Evolutionary conservation across 2,329 filamentous ascomycete genomes (phyloP).

Genomic region (Rhynchosporium agropyri): DNA sequence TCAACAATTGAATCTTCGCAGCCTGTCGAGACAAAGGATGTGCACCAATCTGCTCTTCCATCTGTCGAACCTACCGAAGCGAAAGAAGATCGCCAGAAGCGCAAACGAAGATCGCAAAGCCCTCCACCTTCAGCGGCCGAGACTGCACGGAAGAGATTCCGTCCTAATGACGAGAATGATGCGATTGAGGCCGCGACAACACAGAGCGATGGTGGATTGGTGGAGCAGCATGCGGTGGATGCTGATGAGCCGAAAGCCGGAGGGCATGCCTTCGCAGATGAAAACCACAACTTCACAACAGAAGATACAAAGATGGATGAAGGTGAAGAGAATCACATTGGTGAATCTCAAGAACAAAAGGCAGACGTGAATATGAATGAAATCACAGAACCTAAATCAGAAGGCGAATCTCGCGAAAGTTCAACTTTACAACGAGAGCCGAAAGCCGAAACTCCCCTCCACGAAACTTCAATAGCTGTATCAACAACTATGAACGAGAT

Average conservation of each 20-base stretch:
- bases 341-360: constrained; percentile 11
- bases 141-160: constrained; percentile 57
- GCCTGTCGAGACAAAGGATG: constrained; percentile 23
- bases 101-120: constrained; percentile 67
- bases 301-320: constrained; percentile 31
- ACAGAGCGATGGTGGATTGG: constrained; percentile 30
- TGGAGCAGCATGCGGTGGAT: constrained; percentile 36
- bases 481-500: constrained; percentile 22
- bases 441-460: constrained; percentile 52
- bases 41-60: constrained; percentile 26
- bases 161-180: constrained; percentile 44
- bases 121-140: constrained; percentile 59
- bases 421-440: constrained; percentile 43
- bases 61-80: constrained; percentile 41
- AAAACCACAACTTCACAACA: constrained; percentile 19
- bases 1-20: constrained; percentile 32
- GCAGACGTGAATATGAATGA: constrained; percentile 11
- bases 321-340: background rate
- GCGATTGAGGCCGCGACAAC: constrained; percentile 20
- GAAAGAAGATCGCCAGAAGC: constrained; percentile 60
- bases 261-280: background rate
- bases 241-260: background rate
- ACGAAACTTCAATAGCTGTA: constrained; percentile 21
- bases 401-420: constrained; percentile 20
- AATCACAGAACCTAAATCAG: background rate